Evolutionary conservation across 192 early-diverging fungal species (phyloP), one percentile per base, ranked within the genome.

Genomic region (Mortierella claussenii): DNA sequence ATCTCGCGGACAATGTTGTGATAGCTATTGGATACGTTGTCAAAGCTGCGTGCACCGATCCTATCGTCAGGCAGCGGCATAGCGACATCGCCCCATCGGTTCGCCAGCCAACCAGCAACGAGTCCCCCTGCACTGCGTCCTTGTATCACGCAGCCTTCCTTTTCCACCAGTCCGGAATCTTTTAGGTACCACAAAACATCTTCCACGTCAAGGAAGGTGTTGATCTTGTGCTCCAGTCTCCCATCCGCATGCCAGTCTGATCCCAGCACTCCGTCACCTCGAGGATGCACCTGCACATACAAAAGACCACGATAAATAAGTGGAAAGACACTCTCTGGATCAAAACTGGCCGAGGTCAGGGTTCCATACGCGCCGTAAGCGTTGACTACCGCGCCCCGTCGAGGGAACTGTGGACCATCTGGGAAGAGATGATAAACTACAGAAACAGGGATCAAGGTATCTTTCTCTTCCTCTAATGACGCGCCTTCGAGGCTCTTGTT

Each of bases 1-100:
- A 79, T 65, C 60, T 75, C 71, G 9, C 50, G 34, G 18, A 75
- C 71, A 33, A 75, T 75, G 21, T 75, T 75, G n/a, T n/a, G n/a
- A n/a, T n/a, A n/a, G n/a, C n/a, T n/a, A n/a, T n/a, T n/a, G n/a
- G n/a, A n/a, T n/a, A n/a, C n/a, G n/a, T n/a, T n/a, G n/a, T n/a
- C n/a, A n/a, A n/a, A n/a, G n/a, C n/a, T n/a, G 15, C 26, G 18
- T 13, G 40, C 23, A 7, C 13, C 34, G 18, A 9, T 23, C 46
- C 13, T 9, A 4, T 7, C 9, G 37, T 4, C 28, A 13, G 33
- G 48, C 20, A 36, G 12, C 8, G 54, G 69, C 3, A 12, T 31
- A 9, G 23, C 9, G 23, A n/a, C 17, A 32, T 75, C 71, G 23
- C 71, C 71, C 71, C 71, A 75, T 23, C 71, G 56, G 27, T 75